Evolutionary conservation across 2,329 filamentous ascomycete genomes (phyloP), one percentile per base, ranked within the genome.

Genomic region (Exophiala sp.): DNA sequence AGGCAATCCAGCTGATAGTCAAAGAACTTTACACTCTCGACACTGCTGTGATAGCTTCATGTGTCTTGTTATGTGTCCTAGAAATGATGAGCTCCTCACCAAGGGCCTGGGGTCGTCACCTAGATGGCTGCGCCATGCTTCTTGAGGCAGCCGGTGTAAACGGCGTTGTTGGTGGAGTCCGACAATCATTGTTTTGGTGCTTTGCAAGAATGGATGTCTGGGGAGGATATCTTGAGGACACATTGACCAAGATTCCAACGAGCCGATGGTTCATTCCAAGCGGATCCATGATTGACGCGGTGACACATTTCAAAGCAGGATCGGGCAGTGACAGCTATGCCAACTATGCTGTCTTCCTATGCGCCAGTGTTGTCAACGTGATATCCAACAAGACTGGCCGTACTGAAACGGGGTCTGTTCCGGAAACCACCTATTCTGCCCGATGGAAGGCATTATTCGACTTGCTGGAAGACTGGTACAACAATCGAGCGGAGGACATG

Each of bases 141-240:
- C 76, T 83, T 18, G 73, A 76, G 54, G 72, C 76, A 1, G 74
- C 77, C 52, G 72, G 71, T 1, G 76, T 83, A 4, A 72, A 78
- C 35, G 80, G 80, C 0, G 72, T 79, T 3, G 71, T 72, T 5
- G 75, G 76, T 2, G 79, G 79, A 0, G 62, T 82, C 14, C 65
- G 78, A 5, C 77, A 80, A 59, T 79, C 78, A 0, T 69, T 82
- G 0, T 83, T 82, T 57, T 83, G 79, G 79, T 81, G 78, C 59
- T 82, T 80, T 61, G 78, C 77, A 0, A 71, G 80, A 40, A 82
- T 82, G 78, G 80, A 83, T 61, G 62, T 81, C 2, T 82, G 79
- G 54, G 78, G 77, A 34, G 77, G 77, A 2, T 70, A 83, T 11
- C 82, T 84, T 18, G 80, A 78, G 0, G 71, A 72, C 35, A 75